Evolutionary conservation across 306 rosid species (phyloP).

Genomic region (Medicago ruthenica): DNA sequence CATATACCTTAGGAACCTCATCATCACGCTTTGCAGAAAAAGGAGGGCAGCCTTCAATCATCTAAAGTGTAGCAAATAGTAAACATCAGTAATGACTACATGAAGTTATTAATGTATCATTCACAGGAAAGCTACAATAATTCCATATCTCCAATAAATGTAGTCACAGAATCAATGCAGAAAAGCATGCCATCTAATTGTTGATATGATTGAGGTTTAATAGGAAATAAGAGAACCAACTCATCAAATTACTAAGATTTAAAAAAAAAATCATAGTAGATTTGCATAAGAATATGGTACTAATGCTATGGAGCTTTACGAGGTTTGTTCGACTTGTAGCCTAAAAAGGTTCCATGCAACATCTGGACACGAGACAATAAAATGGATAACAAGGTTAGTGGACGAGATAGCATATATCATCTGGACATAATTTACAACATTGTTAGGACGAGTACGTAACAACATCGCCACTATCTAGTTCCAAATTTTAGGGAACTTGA

Average conservation of each 20-base stretch:
- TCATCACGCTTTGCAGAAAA: conserved; percentile 68
- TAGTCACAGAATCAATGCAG: conserved; percentile 7
- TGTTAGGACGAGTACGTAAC: too few species aligned
- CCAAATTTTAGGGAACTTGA: background rate
- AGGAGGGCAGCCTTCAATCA: conserved; percentile 92
- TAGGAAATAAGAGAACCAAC: conserved; percentile 23
- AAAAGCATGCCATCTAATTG: conserved; percentile 7
- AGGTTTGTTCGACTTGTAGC: background rate
- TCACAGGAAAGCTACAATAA: conserved; percentile 11
- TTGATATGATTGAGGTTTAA: conserved; percentile 29
- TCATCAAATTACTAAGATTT: conserved; percentile 2
- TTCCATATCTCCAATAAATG: conserved; percentile 1
- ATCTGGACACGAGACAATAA: conserved; percentile 2
- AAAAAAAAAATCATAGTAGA: background rate
- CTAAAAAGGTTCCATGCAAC: conserved; percentile 10
- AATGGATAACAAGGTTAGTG: background rate
- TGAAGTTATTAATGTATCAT: conserved; percentile 28
- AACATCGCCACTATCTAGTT: background rate
- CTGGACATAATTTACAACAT: too few species aligned
- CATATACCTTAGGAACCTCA: conserved; percentile 72
- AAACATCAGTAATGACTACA: conserved; percentile 41
- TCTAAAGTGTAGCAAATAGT: conserved; percentile 55
- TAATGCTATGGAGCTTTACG: conserved; percentile 3
- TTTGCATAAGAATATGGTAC: conserved; percentile 6
- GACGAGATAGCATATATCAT: too few species aligned